A percentile compares a stretch with the other conserved stretches of the same genome.
Conservation (phyloP, 768 basidiomycete species). For the Mycena pura region DNA sequence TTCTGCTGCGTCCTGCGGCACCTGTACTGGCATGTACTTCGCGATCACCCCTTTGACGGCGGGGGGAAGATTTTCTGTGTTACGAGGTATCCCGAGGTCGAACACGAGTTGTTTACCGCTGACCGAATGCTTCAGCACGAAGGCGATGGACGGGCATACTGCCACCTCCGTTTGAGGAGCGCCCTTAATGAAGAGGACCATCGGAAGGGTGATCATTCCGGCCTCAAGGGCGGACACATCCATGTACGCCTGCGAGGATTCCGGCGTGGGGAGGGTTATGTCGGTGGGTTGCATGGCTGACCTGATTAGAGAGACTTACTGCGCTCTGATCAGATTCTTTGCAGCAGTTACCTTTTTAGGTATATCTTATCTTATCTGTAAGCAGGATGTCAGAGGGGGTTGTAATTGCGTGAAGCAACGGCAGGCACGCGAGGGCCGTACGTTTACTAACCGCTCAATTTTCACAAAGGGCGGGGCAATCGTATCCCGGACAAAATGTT, state of each 20-base stretch:
- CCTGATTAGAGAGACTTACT: too few species aligned
- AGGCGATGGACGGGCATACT: conserved; percentile 54
- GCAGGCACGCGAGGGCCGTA: too few species aligned
- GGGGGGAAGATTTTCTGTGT: conserved; percentile 50
- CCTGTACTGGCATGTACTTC: conserved; percentile 10
- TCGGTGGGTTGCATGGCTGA: too few species aligned
- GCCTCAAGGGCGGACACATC: conserved; percentile 62
- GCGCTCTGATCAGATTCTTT: too few species aligned
- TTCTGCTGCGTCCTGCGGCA: conserved; percentile 49
- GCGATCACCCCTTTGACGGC: conserved; percentile 28
- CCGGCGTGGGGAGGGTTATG: conserved; percentile 48
- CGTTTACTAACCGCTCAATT: too few species aligned
- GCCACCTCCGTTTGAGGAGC: conserved; percentile 34
- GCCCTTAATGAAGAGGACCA: conserved; percentile 44
- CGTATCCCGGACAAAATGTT: too few species aligned
- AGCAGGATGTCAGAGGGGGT: too few species aligned
- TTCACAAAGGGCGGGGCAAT: too few species aligned
- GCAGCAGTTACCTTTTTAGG: too few species aligned
- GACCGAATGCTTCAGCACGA: conserved; percentile 55
- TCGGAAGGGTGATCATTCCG: conserved; percentile 48
- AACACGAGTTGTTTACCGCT: conserved; percentile 50
- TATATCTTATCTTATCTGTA: too few species aligned
- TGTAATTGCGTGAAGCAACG: too few species aligned
- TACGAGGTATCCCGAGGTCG: conserved; percentile 61
- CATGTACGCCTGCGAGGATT: conserved; percentile 53